Percentiles rank a stretch among this genome's conserved stretches.
Evolutionary conservation across 2,329 filamentous ascomycete species (phyloP).

Genomic region (Volutella citrinella): DNA sequence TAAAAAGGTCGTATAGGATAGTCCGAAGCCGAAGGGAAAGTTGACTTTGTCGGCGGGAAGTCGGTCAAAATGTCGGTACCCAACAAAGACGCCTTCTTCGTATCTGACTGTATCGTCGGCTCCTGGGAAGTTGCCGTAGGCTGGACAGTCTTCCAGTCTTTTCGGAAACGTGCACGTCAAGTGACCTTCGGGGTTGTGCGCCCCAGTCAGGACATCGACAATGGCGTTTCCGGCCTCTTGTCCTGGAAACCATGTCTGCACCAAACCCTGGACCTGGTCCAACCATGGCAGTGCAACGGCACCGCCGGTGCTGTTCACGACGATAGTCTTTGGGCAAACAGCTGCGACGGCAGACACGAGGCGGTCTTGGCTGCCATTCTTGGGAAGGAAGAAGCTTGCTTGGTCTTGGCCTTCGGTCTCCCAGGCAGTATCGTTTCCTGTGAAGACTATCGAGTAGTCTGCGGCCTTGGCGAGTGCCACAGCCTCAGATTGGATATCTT

Average conservation of each 20-base stretch:
- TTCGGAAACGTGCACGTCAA: slow-evolving; percentile 62
- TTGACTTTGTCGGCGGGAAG: slow-evolving; percentile 51
- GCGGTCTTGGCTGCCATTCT: slow-evolving; percentile 53
- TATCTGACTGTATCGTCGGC: slow-evolving; percentile 57
- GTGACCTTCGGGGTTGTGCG: slow-evolving; percentile 63
- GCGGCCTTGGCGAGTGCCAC: slow-evolving; percentile 54
- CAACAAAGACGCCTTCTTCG: slow-evolving; percentile 68
- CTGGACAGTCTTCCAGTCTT: slow-evolving; percentile 59
- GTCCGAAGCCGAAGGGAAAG: too few relatives aligned
- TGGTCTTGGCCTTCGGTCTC: slow-evolving; percentile 62
- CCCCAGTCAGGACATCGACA: slow-evolving; percentile 63
- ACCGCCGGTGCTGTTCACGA: slow-evolving; percentile 64
- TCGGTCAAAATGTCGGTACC: slow-evolving; percentile 67
- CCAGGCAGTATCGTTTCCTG: slow-evolving; percentile 54
- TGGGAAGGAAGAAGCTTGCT: slow-evolving; percentile 68
- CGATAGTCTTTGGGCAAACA: slow-evolving; percentile 56
- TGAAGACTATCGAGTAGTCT: slow-evolving; percentile 53
- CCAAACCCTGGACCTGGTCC: slow-evolving; percentile 51
- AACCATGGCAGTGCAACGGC: slow-evolving; percentile 59
- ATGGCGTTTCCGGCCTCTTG: slow-evolving; percentile 68
- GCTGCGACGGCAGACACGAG: slow-evolving; percentile 56
- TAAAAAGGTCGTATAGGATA: slow-evolving; percentile 43
- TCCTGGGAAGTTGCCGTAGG: slow-evolving; percentile 57
- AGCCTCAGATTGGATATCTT: slow-evolving; percentile 44
- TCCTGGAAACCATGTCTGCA: slow-evolving; percentile 68